Conservation (phyloP, 2,329 filamentous ascomycete species). For the Arthrinium phaeospermum region DNA sequence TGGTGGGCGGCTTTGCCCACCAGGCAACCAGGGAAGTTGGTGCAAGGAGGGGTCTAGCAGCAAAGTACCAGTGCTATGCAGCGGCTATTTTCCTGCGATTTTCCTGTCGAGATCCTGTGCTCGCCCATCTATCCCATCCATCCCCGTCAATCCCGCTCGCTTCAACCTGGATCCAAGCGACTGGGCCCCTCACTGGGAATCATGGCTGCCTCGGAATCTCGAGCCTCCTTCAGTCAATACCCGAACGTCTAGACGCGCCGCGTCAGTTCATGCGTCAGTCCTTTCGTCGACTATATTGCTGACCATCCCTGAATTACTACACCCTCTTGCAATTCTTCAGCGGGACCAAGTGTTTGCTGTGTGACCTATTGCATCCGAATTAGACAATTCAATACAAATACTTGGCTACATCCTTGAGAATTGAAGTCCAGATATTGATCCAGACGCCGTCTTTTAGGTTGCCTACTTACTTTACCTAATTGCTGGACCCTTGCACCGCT, state of each 20-base stretch:
- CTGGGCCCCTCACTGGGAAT: not conserved
- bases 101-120: not conserved
- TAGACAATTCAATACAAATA: slow-evolving; percentile 7
- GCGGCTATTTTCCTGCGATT: slow-evolving; percentile 13
- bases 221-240: not conserved
- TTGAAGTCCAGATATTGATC: not conserved
- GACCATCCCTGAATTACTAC: slow-evolving; percentile 5
- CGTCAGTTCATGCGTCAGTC: slow-evolving; percentile 10
- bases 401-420: not conserved
- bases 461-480: not conserved
- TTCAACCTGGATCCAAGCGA: not conserved
- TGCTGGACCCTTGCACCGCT: slow-evolving; percentile 8
- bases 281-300: not conserved
- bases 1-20: not conserved
- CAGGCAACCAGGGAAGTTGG: not conserved
- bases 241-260: slow-evolving; percentile 3
- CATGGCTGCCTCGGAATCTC: not conserved
- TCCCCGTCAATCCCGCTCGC: not conserved
- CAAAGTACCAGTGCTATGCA: not conserved
- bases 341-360: not conserved
- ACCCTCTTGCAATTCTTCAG: not conserved
- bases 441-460: not conserved
- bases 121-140: not conserved
- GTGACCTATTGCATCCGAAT: not conserved
- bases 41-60: not conserved